Evolutionary conservation across 352 stramenopile species (phyloP).

Genomic region (Pythium utonaiense): DNA sequence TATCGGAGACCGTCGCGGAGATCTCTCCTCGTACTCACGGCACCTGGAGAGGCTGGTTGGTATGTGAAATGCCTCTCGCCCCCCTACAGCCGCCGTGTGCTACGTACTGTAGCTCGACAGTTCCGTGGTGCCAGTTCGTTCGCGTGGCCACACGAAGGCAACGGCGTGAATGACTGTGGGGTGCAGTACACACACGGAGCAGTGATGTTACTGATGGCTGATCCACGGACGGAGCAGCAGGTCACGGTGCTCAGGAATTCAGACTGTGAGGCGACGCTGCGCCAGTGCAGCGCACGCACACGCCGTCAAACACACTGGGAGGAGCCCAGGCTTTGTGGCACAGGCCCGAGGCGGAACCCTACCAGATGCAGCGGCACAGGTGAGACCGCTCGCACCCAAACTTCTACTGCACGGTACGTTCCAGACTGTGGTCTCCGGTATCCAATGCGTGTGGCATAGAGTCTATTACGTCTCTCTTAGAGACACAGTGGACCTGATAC

Average conservation of each 20-base stretch:
- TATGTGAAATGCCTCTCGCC: not conserved
- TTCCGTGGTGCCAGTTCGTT: not conserved
- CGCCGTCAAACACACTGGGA: not conserved
- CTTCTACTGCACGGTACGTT: not conserved
- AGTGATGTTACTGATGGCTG: not conserved
- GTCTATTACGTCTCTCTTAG: too few relatives aligned
- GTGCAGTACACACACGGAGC: not conserved
- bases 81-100: conserved; percentile 1
- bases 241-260: not conserved
- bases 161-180: not conserved
- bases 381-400: not conserved
- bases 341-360: not conserved
- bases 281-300: not conserved
- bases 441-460: not conserved
- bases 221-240: too few relatives aligned
- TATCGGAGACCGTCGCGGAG: not conserved
- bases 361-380: not conserved
- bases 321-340: not conserved
- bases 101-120: not conserved
- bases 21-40: too few relatives aligned
- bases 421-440: not conserved
- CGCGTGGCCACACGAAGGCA: not conserved
- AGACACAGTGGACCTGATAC: too few relatives aligned
- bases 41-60: too few relatives aligned
- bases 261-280: not conserved